Conservation (phyloP, 176 grass and related monocot species). For the Bolboschoenus planiculmis region DNA sequence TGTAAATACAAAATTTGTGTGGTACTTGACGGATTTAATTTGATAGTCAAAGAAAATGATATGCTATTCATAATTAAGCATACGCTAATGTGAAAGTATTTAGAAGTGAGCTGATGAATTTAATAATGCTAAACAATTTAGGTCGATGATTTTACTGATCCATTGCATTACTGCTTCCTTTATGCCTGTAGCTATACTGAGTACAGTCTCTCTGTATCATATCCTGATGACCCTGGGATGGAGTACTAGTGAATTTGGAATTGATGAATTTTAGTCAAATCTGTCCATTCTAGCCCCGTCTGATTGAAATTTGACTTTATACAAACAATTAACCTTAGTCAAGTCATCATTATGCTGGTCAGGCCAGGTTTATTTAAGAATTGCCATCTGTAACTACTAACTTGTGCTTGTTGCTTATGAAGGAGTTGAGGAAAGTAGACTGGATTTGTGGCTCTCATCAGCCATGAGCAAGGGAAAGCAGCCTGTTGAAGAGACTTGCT, state of each 20-base stretch:
- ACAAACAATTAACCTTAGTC: neutral
- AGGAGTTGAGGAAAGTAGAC: conserved; percentile 52
- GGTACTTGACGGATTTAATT: neutral
- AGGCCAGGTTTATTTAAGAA: neutral
- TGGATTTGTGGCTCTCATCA: conserved; percentile 71
- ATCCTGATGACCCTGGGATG: neutral
- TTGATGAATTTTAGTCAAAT: neutral
- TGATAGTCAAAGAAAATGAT: neutral
- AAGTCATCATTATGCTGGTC: conserved; percentile 21
- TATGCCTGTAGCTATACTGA: neutral
- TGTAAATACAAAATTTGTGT: neutral
- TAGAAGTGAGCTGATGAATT: neutral
- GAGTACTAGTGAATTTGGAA: neutral
- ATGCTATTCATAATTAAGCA: neutral
- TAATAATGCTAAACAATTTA: neutral
- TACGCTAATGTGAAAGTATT: neutral
- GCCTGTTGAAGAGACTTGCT: conserved; percentile 17
- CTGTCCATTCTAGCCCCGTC: neutral
- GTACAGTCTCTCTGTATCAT: neutral
- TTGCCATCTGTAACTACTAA: neutral
- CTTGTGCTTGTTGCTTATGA: conserved; percentile 1
- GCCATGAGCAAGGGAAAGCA: conserved; percentile 36
- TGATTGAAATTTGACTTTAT: neutral
- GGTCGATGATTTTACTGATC: neutral
- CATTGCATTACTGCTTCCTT: neutral